Evolutionary conservation across 192 early-diverging fungal species (phyloP).

Genomic region (Backusella mclennaniae): DNA sequence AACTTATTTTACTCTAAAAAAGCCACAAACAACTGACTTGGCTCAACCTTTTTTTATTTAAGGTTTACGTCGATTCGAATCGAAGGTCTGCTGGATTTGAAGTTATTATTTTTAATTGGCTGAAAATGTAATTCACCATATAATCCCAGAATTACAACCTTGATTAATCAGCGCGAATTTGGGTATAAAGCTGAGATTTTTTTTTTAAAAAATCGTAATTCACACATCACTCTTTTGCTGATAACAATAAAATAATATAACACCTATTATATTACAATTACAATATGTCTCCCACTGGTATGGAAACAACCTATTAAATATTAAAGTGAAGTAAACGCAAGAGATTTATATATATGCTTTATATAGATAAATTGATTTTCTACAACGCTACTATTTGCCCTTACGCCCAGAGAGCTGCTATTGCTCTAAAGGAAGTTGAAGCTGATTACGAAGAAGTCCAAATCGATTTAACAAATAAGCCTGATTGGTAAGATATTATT

Average conservation of each 20-base stretch:
- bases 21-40: background rate
- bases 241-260: background rate
- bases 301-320: background rate
- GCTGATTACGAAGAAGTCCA: conserved; percentile 49
- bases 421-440: conserved; percentile 58
- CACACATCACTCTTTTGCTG: background rate
- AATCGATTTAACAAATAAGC: conserved; percentile 68
- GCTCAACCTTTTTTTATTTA: background rate
- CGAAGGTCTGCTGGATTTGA: background rate
- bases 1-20: background rate
- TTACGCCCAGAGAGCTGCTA: conserved; percentile 66
- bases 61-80: background rate
- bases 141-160: background rate
- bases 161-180: conserved; percentile 7
- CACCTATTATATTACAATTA: no score
- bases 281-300: background rate
- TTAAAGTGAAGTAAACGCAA: background rate
- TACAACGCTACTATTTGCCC: conserved; percentile 62
- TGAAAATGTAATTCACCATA: background rate
- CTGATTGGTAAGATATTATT: conserved; percentile 46
- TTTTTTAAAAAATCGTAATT: background rate
- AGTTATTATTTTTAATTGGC: background rate
- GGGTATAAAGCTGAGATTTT: background rate
- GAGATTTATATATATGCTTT: background rate
- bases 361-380: conserved; percentile 46